phyloP scores from a whole-genome alignment of 2,329 filamentous ascomycete species.

The Talaromyces sp. region DNA sequence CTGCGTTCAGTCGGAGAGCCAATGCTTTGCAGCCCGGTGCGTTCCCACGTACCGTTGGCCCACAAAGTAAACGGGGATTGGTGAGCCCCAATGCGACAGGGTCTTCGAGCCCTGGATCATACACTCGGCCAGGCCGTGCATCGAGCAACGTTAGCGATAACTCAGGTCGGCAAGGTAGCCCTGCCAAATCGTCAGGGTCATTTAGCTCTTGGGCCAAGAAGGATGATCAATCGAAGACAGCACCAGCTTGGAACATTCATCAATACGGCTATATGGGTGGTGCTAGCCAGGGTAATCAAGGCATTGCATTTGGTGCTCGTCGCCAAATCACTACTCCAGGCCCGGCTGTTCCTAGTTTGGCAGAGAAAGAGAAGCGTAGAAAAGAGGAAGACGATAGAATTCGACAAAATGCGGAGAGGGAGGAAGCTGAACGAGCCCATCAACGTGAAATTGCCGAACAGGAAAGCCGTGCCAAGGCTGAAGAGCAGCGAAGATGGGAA shows the following conservation, averaged over 20 bases:
- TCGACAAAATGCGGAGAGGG: conserved; percentile 43
- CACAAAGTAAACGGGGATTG: conserved; percentile 62
- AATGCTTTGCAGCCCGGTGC: conserved; percentile 70
- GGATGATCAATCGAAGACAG: conserved; percentile 75
- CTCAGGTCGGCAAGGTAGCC: conserved; percentile 58
- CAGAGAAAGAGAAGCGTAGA: conserved; percentile 77
- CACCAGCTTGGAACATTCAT: conserved; percentile 96
- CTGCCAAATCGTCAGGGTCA: conserved; percentile 59
- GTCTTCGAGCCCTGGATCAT: conserved; percentile 52
- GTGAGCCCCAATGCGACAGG: conserved; percentile 71
- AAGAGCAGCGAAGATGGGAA: conserved; percentile 52
- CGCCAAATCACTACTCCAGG: conserved; percentile 87
- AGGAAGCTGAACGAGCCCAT: conserved; percentile 56
- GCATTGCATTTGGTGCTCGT: conserved; percentile 86
- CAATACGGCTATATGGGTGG: conserved; percentile 99
- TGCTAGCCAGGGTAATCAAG: conserved; percentile 92
- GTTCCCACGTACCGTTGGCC: conserved; percentile 77
- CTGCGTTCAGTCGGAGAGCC: conserved; percentile 87
- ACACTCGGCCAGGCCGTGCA: conserved; percentile 41
- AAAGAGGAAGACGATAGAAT: conserved; percentile 60
- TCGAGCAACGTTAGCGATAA: conserved; percentile 60
- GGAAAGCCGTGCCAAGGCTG: conserved; percentile 47
- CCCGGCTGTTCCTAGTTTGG: conserved; percentile 76
- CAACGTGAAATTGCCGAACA: conserved; percentile 54
- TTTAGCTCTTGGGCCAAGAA: conserved; percentile 91